These are phyloP conservation scores for Neopestalotiopsis sp. DNA, from an alignment of 2,329 filamentous ascomycete genomes.

Conservation along the genomic window DNA sequence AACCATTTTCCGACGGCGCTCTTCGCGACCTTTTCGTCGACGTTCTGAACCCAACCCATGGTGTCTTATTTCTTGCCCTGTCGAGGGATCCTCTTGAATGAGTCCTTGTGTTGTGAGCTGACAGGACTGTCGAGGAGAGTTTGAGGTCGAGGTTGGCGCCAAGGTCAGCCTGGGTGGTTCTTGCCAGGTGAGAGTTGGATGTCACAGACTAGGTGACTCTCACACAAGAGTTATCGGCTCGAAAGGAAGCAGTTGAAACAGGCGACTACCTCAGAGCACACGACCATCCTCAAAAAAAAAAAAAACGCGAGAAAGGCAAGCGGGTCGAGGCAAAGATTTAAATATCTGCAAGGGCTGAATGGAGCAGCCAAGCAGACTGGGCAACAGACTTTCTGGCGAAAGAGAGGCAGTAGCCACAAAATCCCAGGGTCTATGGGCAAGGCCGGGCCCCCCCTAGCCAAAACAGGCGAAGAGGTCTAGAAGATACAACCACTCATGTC, in stretches of 20 bases:
- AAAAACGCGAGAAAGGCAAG: neutral
- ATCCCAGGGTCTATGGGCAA: conserved; percentile 2
- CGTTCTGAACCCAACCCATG: conserved; percentile 55
- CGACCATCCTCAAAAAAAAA: neutral
- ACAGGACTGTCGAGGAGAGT: too few relatives aligned
- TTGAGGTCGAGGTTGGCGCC: neutral
- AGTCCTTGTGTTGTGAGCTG: neutral
- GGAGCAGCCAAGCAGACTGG: neutral
- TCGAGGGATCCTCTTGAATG: neutral
- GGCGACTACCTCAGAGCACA: neutral
- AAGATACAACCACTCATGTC: neutral
- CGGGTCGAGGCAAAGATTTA: conserved; percentile 2
- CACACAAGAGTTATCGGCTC: neutral
- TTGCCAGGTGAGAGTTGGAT: neutral
- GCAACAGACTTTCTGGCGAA: neutral
- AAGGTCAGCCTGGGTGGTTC: neutral
- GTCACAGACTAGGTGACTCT: neutral
- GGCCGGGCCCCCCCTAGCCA: conserved; percentile 6
- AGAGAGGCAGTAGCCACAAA: conserved; percentile 3
- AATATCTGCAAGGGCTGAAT: conserved; percentile 5
- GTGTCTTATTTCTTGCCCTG: conserved; percentile 4
- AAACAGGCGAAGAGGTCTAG: neutral
- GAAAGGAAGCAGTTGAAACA: neutral
- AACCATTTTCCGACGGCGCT: conserved; percentile 76
- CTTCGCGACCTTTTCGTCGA: conserved; percentile 64